Base-by-base conservation (phyloP, 495 filamentous ascomycete genomes). In the Beverwykella pulmonaria region DNA sequence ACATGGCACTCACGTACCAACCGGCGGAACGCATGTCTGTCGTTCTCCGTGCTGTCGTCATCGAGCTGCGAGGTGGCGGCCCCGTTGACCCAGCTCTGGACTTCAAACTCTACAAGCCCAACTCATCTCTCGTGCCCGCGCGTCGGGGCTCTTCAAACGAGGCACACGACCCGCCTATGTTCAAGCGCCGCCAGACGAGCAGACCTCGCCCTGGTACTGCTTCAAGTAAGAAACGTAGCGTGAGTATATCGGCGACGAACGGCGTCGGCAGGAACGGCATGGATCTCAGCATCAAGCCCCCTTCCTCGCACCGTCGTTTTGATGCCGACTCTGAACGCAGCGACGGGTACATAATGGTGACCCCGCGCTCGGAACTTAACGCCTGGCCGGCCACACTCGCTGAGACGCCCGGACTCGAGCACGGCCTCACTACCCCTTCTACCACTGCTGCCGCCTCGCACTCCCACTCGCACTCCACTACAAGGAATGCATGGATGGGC, bases 11-110 rank as follows among this genome's bases (percentile, higher is more conserved):
- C 27, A 72, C 71, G 1, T 76, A 74, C 63, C 73, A 75, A 46
- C 74, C 74, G 17, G 74, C 74, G 2, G 73, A 75, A 59, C 71
- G 74, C 53, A 76, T 76, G 74, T 71, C 69, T 3, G 34, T 53
- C 20, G 74, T 76, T 19, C 60, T 76, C 2, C 60, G 71, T 17
- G 73, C 73, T 22, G 74, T 75, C n/a, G 71, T 76, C 62, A 34
- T 68, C 22, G 74, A 75, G 34, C 69, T 76, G 1, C 71, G 74
- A 12, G 71, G 71, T 26, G 68, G 64, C 29, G 36, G 48, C 23
- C 60, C 62, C 10, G 34, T 7, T 10, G 19, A 56, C 14, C 22
- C 30, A 23, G 32, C 20, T 8, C 36, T 56, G 34, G 34, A 47
- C 30, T 68, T 59, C 39, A 61, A 44, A 9, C 67, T 65, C 25